phyloP scores from a whole-genome alignment of 129 eudicot genomes.

The Oenanthe sinensis region DNA sequence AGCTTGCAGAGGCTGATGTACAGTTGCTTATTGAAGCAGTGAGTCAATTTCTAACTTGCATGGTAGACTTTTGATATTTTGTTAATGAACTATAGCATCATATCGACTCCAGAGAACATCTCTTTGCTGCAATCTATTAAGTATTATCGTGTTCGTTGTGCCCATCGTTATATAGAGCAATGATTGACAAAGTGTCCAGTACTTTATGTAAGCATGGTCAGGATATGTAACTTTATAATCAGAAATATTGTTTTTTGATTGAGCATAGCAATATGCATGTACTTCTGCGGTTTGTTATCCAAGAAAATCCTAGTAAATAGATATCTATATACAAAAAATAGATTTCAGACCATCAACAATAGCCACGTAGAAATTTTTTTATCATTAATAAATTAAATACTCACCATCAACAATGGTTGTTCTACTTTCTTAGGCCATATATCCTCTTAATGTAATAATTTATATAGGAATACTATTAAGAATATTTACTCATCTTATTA shows the following conservation, averaged over 20 bases:
- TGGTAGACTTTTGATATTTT: neutral
- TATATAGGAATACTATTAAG: neutral
- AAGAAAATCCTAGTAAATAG: neutral
- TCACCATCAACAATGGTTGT: neutral
- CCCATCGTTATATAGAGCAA: neutral
- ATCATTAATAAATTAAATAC: neutral
- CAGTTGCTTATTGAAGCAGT: slow-evolving; percentile 88
- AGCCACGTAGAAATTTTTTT: neutral
- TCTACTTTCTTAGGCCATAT: neutral
- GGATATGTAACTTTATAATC: neutral
- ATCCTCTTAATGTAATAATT: neutral
- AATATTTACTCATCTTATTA: too few relatives aligned
- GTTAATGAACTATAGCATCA: neutral
- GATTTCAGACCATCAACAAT: neutral
- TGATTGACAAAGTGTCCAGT: neutral
- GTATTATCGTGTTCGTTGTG: neutral
- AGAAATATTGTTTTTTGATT: neutral
- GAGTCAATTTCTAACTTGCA: slow-evolving; percentile 23
- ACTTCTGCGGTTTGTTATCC: neutral
- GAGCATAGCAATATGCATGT: neutral
- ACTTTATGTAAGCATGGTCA: neutral
- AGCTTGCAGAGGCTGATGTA: slow-evolving; percentile 73
- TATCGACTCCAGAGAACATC: neutral
- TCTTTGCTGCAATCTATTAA: neutral
- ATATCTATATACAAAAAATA: neutral